Evolutionary conservation across 306 rosid genomes (phyloP).

Genomic region (Ormosia emarginata): DNA sequence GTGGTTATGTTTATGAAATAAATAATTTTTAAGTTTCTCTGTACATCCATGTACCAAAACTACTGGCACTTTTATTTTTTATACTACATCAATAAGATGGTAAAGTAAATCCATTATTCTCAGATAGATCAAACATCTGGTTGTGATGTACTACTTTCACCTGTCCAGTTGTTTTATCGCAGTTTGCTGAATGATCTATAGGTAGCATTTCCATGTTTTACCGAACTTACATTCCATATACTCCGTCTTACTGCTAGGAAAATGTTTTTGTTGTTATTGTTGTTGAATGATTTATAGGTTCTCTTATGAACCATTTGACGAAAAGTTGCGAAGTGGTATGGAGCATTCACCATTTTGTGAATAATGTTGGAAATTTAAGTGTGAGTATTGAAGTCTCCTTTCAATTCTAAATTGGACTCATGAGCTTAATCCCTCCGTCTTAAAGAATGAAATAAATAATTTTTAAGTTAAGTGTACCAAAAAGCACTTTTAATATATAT

Average conservation of each 20-base stretch:
- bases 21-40: not conserved
- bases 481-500: no score
- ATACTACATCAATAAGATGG: not conserved
- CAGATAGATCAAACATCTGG: not conserved
- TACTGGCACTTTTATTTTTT: not conserved
- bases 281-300: not conserved
- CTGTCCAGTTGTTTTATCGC: constrained; percentile 1
- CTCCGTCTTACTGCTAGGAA: no score
- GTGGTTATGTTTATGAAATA: not conserved
- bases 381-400: no score
- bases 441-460: no score
- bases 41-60: not conserved
- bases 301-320: not conserved
- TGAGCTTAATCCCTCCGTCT: no score
- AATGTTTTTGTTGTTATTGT: not conserved
- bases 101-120: not conserved
- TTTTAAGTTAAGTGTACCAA: no score
- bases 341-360: not conserved
- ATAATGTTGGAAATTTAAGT: no score
- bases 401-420: no score
- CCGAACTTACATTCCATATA: no score
- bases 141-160: not conserved
- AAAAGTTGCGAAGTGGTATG: not conserved
- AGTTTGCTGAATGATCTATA: not conserved
- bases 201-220: not conserved